Percentiles rank a stretch among this genome's conserved stretches.
Conservation (phyloP, 1,284 basidiomycete species). For the Cryptococcus jaspeensis region DNA sequence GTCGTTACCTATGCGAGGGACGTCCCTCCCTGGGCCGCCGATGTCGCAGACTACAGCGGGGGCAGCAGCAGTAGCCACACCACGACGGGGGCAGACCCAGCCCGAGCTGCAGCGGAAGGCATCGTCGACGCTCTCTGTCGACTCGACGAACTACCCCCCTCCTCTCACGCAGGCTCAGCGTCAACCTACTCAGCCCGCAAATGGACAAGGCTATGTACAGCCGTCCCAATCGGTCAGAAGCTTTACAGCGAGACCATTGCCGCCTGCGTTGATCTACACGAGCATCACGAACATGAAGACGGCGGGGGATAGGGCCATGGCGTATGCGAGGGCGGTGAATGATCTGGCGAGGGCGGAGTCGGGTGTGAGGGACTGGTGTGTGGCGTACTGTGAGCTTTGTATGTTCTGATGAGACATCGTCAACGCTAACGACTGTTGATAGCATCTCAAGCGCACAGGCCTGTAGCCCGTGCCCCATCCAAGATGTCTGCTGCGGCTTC, state of each 20-base stretch:
- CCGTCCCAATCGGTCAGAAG: neutral
- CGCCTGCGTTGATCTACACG: conserved; percentile 69
- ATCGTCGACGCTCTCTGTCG: conserved; percentile 32
- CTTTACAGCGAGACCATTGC: conserved; percentile 56
- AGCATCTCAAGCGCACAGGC: conserved; percentile 16
- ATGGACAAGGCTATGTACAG: conserved; percentile 1
- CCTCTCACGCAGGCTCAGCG: neutral
- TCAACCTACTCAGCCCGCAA: too few relatives aligned
- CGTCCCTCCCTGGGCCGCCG: conserved; percentile 14
- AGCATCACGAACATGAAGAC: conserved; percentile 65
- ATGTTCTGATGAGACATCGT: neutral
- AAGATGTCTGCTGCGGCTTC: conserved; percentile 8
- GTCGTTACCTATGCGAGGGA: conserved; percentile 48
- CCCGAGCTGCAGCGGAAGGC: conserved; percentile 20
- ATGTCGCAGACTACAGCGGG: neutral
- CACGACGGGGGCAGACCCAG: neutral
- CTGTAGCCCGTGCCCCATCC: conserved; percentile 2
- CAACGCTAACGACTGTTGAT: neutral
- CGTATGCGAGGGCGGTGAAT: conserved; percentile 80
- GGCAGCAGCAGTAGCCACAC: neutral
- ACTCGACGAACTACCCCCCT: conserved; percentile 2
- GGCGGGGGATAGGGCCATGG: conserved; percentile 67
- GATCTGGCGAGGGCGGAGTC: conserved; percentile 74
- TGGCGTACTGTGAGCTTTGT: conserved; percentile 59
- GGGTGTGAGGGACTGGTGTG: conserved; percentile 74